Percentiles rank a stretch among this genome's conserved stretches.
Evolutionary conservation across 148 eudicot genomes (phyloP).

Genomic region (Nepenthes gracilis): DNA sequence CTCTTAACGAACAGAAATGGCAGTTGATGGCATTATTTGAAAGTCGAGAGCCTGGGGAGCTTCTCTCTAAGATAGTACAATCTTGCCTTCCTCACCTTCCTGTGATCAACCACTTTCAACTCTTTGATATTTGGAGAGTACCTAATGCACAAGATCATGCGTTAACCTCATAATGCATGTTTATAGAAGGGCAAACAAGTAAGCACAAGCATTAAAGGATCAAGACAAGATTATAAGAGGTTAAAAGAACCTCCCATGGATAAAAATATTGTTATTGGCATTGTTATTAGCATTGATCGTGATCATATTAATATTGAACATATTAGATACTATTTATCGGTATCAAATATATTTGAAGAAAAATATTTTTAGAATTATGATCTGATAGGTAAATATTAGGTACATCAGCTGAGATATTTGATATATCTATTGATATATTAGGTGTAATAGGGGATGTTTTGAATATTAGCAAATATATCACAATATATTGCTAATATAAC

Average conservation of each 20-base stretch:
- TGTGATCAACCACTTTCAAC: conserved; percentile 58
- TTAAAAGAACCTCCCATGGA: neutral
- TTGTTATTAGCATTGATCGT: no score
- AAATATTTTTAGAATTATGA: no score
- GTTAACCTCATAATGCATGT: neutral
- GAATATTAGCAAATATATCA: no score
- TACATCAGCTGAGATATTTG: no score
- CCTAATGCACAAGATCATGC: conserved; percentile 22
- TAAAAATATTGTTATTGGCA: neutral
- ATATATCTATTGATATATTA: no score
- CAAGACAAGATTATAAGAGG: neutral
- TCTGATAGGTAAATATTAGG: no score
- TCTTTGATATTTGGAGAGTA: conserved; percentile 89
- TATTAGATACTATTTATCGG: no score
- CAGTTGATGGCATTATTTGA: conserved; percentile 33
- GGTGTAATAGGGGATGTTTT: no score
- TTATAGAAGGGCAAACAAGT: neutral
- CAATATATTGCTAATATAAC: no score
- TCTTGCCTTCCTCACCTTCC: conserved; percentile 89
- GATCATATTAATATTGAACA: no score
- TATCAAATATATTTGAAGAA: no score
- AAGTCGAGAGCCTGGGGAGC: conserved; percentile 85
- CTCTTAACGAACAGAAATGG: conserved; percentile 2
- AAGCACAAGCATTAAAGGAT: neutral
- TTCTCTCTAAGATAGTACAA: conserved; percentile 87